These are phyloP conservation scores for Coniochaeta prunicola DNA, from an alignment of 2,329 filamentous ascomycete genomes.

Conservation along the genomic window DNA sequence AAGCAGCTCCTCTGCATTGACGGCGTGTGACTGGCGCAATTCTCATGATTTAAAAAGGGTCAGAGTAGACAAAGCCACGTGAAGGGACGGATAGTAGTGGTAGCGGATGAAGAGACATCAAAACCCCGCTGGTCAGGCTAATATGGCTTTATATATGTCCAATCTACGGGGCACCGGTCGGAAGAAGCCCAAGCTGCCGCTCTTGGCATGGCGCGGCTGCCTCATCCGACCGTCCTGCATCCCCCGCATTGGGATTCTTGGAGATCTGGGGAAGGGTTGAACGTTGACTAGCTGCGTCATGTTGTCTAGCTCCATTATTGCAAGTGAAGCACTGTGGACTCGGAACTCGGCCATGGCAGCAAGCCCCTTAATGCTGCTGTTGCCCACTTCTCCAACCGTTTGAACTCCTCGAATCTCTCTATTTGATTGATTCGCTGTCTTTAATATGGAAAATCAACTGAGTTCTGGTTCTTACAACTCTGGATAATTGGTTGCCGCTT, in stretches of 20 bases:
- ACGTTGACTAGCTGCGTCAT: too few species aligned
- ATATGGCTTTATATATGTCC: not conserved
- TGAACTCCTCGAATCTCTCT: not conserved
- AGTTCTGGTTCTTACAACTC: not conserved
- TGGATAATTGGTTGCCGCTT: not conserved
- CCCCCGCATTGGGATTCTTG: not conserved
- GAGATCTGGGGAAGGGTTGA: not conserved
- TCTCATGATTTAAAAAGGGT: too few species aligned
- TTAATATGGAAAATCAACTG: not conserved
- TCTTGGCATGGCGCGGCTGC: not conserved
- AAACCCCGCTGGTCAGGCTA: not conserved
- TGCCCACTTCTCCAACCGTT: not conserved
- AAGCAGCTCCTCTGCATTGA: not conserved
- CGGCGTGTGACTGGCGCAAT: not conserved
- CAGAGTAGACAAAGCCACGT: not conserved
- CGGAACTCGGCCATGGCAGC: not conserved
- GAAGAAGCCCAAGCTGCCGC: not conserved
- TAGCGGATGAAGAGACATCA: not conserved
- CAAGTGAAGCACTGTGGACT: not conserved
- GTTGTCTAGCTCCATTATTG: not conserved
- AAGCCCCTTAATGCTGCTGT: not conserved
- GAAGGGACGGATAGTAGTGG: not conserved
- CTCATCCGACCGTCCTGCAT: not conserved
- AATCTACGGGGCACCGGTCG: not conserved
- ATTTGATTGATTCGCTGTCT: not conserved